These are phyloP conservation scores for Solanum pinnatisectum DNA, from an alignment of 257 asterid species.

Conservation along the genomic window DNA sequence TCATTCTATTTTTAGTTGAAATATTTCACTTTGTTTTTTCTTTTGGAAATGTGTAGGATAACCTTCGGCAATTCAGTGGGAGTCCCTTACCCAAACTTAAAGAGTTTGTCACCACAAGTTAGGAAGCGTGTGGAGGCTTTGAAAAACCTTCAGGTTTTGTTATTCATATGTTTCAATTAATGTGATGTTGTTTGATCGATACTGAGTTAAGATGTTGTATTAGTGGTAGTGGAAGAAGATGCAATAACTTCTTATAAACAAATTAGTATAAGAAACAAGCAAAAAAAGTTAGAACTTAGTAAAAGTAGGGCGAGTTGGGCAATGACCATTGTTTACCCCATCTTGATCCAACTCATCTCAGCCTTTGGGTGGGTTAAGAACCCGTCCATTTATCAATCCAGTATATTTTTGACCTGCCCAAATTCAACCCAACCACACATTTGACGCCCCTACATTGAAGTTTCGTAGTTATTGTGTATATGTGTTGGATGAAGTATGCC, in stretches of 20 bases:
- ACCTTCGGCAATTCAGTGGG: neutral
- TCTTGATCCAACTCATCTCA: neutral
- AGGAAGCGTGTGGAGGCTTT: conserved; percentile 61
- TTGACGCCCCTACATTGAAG: neutral
- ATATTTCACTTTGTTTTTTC: neutral
- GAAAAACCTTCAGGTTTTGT: conserved; percentile 55
- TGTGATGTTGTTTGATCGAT: neutral
- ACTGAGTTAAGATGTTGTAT: neutral
- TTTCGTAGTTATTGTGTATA: neutral
- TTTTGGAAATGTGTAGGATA: neutral
- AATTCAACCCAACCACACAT: neutral
- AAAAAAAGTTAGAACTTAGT: neutral
- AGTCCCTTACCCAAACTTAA: conserved; percentile 25
- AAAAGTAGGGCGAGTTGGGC: neutral
- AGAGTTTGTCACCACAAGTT: conserved; percentile 44
- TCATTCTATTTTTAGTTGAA: neutral
- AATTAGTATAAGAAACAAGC: neutral
- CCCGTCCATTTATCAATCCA: neutral
- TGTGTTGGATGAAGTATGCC: neutral
- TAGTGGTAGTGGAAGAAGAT: neutral
- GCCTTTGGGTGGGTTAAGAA: neutral
- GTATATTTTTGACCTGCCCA: neutral
- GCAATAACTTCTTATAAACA: too few relatives aligned
- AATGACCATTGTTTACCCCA: neutral
- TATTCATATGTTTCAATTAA: neutral